Evolutionary conservation across 1,284 basidiomycete species (phyloP), one percentile per base, ranked within the genome.

Genomic region (Porodaedalea pini): DNA sequence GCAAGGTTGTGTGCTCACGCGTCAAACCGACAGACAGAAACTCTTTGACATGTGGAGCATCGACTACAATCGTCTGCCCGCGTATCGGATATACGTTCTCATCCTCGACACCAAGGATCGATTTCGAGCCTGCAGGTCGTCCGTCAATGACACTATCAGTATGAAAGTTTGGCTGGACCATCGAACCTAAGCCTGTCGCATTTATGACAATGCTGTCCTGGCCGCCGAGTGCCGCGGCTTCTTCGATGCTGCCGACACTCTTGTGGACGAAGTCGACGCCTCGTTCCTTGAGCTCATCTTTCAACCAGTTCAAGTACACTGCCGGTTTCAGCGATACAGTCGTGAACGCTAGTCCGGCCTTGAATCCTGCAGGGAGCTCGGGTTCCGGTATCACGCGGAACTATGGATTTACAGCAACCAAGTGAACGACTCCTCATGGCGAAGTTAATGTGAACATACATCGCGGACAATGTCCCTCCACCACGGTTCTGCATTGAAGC

Each of bases 61-160:
- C 73, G 11, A 92, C 75, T 25, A 92, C 72, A 7, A 94, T 82
- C 0, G 91, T 94, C 71, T 97, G 94, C 0, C 94, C 94, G 41
- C 92, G 80, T 53, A 94, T 81, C 0, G 94, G 93, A 67, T 83
- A 84, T 21, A 94, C 78, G 15, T 73, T 71, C 53, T 76, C 74
- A 67, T 93, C 89, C 62, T 91, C 83, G 2, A 95, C 84, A 3
- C 91, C 92, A n/a, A 89, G 81, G 10, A 95, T 75, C 15, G 80
- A 80, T 10, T 83, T 76, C 8, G 90, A 82, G 10, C 89, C 89
- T 66, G 82, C 64, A 4, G 78, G 79, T 19, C 19, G 2, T 56
- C 21, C 17, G 34, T 44, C 21, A 60, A 19, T 39, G 29, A 57
- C 29, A 53, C 48, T n/a, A 36, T 23, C 25, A 39, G 37, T 32